Percentiles rank a stretch among this genome's conserved stretches.
phyloP scores from a whole-genome alignment of 805 yeast genomes.

The Scheffersomyces stipitis region DNA sequence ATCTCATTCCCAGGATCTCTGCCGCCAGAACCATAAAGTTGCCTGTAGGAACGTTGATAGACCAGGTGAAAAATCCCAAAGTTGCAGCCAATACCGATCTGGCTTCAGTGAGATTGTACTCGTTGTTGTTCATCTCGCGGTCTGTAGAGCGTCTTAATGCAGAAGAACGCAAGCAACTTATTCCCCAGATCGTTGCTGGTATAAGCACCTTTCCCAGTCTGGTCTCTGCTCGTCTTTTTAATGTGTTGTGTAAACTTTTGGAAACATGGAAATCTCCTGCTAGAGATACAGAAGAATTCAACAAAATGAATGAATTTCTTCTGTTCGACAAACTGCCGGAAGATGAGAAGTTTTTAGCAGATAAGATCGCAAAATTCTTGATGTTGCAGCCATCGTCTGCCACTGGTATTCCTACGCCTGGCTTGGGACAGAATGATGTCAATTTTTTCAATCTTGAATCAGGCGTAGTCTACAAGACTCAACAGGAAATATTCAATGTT shows the following conservation, averaged over 20 bases:
- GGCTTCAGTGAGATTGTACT: slow-evolving; percentile 56
- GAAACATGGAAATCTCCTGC: slow-evolving; percentile 48
- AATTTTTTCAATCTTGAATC: slow-evolving; percentile 68
- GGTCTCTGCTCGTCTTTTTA: slow-evolving; percentile 59
- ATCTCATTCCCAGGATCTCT: slow-evolving; percentile 64
- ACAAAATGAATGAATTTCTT: slow-evolving; percentile 30
- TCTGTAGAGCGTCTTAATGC: slow-evolving; percentile 57
- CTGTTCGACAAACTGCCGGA: slow-evolving; percentile 30
- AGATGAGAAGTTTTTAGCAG: slow-evolving; percentile 48
- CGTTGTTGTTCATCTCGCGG: slow-evolving; percentile 64
- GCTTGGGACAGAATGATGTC: slow-evolving; percentile 56
- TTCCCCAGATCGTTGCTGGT: slow-evolving; percentile 49
- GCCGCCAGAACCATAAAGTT: slow-evolving; percentile 53
- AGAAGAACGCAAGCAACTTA: slow-evolving; percentile 36
- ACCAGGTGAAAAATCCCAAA: slow-evolving; percentile 62
- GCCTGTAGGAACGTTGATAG: slow-evolving; percentile 62
- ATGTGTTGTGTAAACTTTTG: slow-evolving; percentile 57
- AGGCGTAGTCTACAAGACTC: slow-evolving; percentile 55
- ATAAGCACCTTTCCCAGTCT: slow-evolving; percentile 38
- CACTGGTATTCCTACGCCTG: slow-evolving; percentile 50
- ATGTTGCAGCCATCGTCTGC: slow-evolving; percentile 46
- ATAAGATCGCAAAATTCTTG: slow-evolving; percentile 55
- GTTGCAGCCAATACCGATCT: slow-evolving; percentile 43
- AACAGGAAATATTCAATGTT: slow-evolving; percentile 40
- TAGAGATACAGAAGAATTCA: slow-evolving; percentile 45